A percentile compares a stretch with the other conserved stretches of the same genome.
Evolutionary conservation across 2,329 filamentous ascomycete genomes (phyloP).

Genomic region (Alternaria triticimaculans): DNA sequence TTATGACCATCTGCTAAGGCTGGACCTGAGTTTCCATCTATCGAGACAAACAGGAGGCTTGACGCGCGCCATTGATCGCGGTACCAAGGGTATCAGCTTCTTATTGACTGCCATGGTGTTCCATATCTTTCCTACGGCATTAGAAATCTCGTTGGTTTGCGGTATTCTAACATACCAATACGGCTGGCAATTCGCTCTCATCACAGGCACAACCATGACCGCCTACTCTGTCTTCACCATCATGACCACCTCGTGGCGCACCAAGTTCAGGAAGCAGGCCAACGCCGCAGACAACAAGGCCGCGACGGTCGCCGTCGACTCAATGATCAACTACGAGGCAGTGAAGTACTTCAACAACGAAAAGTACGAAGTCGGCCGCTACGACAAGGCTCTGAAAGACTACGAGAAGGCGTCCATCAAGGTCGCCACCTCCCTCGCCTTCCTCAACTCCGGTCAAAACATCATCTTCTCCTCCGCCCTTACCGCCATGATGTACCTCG

Average conservation of each 20-base stretch:
- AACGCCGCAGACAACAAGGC: conserved; percentile 97
- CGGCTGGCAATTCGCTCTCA: conserved; percentile 86
- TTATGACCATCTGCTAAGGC: conserved; percentile 83
- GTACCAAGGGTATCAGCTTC: conserved; percentile 98
- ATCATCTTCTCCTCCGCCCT: conserved; percentile 94
- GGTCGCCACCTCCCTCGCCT: conserved; percentile 88
- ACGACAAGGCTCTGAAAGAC: conserved; percentile 82
- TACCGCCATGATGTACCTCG: conserved; percentile 98
- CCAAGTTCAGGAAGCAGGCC: conserved; percentile 91
- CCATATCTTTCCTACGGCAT: conserved; percentile 88
- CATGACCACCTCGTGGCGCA: conserved; percentile 93
- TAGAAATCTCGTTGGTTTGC: conserved; percentile 95
- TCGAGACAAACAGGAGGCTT: conserved; percentile 93
- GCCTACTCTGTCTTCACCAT: conserved; percentile 98
- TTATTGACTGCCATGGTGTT: conserved; percentile 98
- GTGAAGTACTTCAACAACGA: conserved; percentile 99
- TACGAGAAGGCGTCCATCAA: conserved; percentile 98
- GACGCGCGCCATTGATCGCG: conserved; percentile 91
- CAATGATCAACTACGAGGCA: conserved; percentile 97
- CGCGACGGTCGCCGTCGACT: conserved; percentile 94
- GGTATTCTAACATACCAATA: conserved; percentile 97
- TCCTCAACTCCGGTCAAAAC: conserved; percentile 94
- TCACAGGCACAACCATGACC: conserved; percentile 89
- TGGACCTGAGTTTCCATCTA: conserved; percentile 94
- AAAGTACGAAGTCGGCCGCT: conserved; percentile 87